Evolutionary conservation across 805 yeast species (phyloP).

Genomic region (Saccharomyces mikatae): DNA sequence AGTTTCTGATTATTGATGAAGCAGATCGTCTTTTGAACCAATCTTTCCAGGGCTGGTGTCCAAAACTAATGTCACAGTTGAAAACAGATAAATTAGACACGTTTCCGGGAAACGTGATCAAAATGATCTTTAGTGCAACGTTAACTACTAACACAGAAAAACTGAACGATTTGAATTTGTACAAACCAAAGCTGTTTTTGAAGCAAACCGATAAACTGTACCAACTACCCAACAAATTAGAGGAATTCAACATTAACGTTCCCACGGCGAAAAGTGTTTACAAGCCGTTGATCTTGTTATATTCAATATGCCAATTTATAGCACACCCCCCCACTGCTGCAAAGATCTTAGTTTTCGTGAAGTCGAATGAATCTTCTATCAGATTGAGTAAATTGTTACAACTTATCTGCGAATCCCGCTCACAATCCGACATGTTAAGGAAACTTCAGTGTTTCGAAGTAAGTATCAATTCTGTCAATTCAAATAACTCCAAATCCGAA

Average conservation of each 20-base stretch:
- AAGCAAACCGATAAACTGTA: slow-evolving; percentile 63
- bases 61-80: slow-evolving; percentile 37
- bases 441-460: not conserved
- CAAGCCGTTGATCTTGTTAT: slow-evolving; percentile 70
- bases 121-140: slow-evolving; percentile 86
- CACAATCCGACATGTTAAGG: not conserved
- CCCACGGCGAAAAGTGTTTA: slow-evolving; percentile 36
- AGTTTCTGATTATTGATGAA: slow-evolving; percentile 67
- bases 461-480: slow-evolving; percentile 44
- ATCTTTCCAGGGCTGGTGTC: slow-evolving; percentile 88
- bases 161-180: slow-evolving; percentile 60
- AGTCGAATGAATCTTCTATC: slow-evolving; percentile 71
- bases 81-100: slow-evolving; percentile 25
- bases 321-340: slow-evolving; percentile 1
- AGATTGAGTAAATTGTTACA: slow-evolving; percentile 53
- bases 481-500: slow-evolving; percentile 43
- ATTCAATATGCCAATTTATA: slow-evolving; percentile 33
- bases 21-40: slow-evolving; percentile 80
- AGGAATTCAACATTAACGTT: slow-evolving; percentile 34
- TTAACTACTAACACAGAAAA: slow-evolving; percentile 89
- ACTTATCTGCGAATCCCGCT: slow-evolving; percentile 9
- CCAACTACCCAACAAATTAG: slow-evolving; percentile 48
- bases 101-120: slow-evolving; percentile 38
- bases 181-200: slow-evolving; percentile 57
- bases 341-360: slow-evolving; percentile 26